Percentiles rank a stretch among this genome's conserved stretches.
Evolutionary conservation across 2,329 filamentous ascomycete genomes (phyloP).

Genomic region (Bipolaris bicolor): DNA sequence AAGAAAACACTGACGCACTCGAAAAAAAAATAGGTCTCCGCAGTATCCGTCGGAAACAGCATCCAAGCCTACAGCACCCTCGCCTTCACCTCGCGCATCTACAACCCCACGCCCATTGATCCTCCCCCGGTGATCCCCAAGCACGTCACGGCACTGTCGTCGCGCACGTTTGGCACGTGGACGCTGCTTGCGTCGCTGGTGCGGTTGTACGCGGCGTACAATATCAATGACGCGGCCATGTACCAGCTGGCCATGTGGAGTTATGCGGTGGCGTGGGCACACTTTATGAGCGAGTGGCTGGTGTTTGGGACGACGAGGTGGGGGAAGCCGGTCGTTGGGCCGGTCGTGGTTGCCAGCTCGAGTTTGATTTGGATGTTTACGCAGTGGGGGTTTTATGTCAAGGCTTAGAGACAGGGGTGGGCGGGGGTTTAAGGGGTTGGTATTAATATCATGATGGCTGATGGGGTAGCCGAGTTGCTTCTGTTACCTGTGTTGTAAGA

Average conservation of each 20-base stretch:
- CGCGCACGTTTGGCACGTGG: slow-evolving; percentile 86
- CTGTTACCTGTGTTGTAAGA: neutral
- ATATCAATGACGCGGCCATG: slow-evolving; percentile 72
- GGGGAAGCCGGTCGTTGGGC: slow-evolving; percentile 63
- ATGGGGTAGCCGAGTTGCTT: neutral
- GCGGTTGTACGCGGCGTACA: slow-evolving; percentile 82
- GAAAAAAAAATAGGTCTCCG: slow-evolving; percentile 67
- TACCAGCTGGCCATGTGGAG: slow-evolving; percentile 85
- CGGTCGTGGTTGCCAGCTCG: slow-evolving; percentile 62
- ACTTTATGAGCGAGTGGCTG: slow-evolving; percentile 72
- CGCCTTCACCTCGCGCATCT: slow-evolving; percentile 84
- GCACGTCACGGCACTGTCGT: slow-evolving; percentile 74
- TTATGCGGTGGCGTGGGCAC: slow-evolving; percentile 72
- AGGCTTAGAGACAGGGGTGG: slow-evolving; percentile 5
- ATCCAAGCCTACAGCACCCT: slow-evolving; percentile 83
- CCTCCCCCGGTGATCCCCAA: slow-evolving; percentile 48
- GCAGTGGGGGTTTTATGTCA: slow-evolving; percentile 74
- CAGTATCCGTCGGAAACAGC: slow-evolving; percentile 83
- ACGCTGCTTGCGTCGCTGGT: slow-evolving; percentile 79
- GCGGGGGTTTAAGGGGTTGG: neutral
- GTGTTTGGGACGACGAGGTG: slow-evolving; percentile 77
- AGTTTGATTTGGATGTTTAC: slow-evolving; percentile 66
- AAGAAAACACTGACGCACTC: neutral
- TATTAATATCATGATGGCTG: neutral
- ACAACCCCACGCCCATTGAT: slow-evolving; percentile 65